Percentiles rank a stretch among this genome's conserved stretches.
Conservation (phyloP, 1,284 basidiomycete genomes). For the Ceratorhiza oryzae-sativae region DNA sequence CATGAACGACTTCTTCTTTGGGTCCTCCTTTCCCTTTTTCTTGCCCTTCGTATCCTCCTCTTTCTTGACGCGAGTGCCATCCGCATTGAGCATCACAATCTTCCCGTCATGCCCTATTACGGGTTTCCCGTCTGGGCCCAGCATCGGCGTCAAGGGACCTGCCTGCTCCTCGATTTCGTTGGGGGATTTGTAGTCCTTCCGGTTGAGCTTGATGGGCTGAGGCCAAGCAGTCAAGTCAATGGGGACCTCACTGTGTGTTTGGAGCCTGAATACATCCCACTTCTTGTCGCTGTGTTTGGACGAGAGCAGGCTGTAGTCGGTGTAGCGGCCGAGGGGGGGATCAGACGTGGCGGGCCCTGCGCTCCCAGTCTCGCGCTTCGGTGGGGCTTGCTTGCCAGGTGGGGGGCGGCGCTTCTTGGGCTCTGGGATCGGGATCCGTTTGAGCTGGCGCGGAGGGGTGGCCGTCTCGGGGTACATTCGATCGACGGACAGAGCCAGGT, state of each 20-base stretch:
- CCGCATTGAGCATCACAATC: constrained; percentile 79
- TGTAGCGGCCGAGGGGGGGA: constrained; percentile 35
- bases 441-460: constrained; percentile 13
- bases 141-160: constrained; percentile 58
- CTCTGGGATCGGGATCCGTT: constrained; percentile 35
- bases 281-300: constrained; percentile 81
- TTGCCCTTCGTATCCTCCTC: constrained; percentile 48
- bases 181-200: constrained; percentile 69
- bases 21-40: constrained; percentile 55
- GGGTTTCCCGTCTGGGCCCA: constrained; percentile 77
- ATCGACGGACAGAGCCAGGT: not conserved
- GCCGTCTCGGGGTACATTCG: not conserved
- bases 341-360: constrained; percentile 27
- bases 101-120: constrained; percentile 76
- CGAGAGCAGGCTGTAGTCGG: constrained; percentile 75
- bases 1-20: constrained; percentile 74
- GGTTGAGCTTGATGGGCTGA: constrained; percentile 78
- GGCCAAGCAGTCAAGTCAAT: constrained; percentile 50
- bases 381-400: constrained; percentile 11
- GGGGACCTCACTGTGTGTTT: constrained; percentile 79
- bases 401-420: constrained; percentile 21
- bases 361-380: constrained; percentile 9
- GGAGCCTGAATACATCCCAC: constrained; percentile 53
- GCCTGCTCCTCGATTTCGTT: constrained; percentile 44
- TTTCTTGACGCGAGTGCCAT: constrained; percentile 71